Percentiles rank a stretch among this genome's conserved stretches.
These are phyloP conservation scores for Exophiala sp. DNA, from an alignment of 2,329 filamentous ascomycete species.

Conservation along the genomic window DNA sequence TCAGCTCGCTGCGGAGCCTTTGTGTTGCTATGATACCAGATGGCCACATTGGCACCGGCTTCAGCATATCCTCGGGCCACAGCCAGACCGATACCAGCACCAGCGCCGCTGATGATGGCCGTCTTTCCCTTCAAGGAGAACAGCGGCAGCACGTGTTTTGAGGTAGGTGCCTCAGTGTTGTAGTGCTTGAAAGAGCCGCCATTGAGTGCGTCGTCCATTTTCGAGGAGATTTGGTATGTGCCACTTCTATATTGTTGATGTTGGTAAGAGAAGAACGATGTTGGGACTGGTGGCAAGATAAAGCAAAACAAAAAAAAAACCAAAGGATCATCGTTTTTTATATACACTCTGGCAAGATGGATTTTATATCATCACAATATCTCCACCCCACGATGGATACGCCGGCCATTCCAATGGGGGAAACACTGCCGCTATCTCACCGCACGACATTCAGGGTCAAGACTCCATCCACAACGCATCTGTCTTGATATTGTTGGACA, in stretches of 20 bases:
- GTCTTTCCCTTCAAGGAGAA: conserved; percentile 66
- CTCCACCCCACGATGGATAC: too few relatives aligned
- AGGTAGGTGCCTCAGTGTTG: conserved; percentile 47
- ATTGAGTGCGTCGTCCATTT: conserved; percentile 34
- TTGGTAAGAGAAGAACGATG: not conserved
- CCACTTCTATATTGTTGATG: not conserved
- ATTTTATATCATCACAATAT: too few relatives aligned
- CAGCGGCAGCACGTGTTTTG: conserved; percentile 54
- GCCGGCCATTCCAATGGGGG: too few relatives aligned
- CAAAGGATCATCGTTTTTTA: not conserved
- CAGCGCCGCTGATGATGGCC: conserved; percentile 64
- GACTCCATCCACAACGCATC: too few relatives aligned
- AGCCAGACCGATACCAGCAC: conserved; percentile 60
- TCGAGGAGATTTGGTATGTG: not conserved
- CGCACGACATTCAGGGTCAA: too few relatives aligned
- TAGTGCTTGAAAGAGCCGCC: conserved; percentile 52
- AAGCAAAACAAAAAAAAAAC: not conserved
- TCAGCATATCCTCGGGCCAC: conserved; percentile 62
- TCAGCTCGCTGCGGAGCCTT: conserved; percentile 53
- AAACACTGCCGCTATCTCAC: too few relatives aligned
- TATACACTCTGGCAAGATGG: too few relatives aligned
- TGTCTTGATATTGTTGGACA: too few relatives aligned
- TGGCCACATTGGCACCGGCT: conserved; percentile 64
- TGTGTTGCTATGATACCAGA: conserved; percentile 67
- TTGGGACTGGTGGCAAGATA: too few relatives aligned